Base-by-base conservation (phyloP, 257 asterid species). In the Solanum etuberosum region DNA sequence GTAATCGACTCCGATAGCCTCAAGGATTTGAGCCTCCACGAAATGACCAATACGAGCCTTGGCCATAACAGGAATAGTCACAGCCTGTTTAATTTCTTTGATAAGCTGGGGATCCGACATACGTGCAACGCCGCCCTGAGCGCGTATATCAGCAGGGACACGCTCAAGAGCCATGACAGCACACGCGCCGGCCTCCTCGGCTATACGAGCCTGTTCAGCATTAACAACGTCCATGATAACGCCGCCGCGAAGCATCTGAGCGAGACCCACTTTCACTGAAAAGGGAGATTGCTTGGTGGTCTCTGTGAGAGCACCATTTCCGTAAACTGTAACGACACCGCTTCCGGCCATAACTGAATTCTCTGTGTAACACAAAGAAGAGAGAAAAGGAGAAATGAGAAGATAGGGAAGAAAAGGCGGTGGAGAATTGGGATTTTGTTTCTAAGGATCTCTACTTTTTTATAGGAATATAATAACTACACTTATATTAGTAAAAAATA, bases 91-190 rank as follows among this genome's bases (percentile, higher is more conserved):
- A 87, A 96, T 95, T 16, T 96, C 99, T 91, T 95, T 95, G 83
- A 96, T 95, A 3, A 96, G 89, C 61, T 95, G 96, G 1, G 98
- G 98, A 89, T 96, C 99, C 86, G 99, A 94, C 98, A 95, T 95
- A 12, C 98, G 96, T 48, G 99, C 98, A 9, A 95, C 98, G 89
- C 98, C 98, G 77, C 98, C 98, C 35, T 95, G 97, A 0, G 98
- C 96, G 35, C 97, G 93, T 90, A 94, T 95, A 88, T 95, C 98
- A 78, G 98, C 98, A 65, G 98, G 98, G 27, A 96, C 98, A 73
- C 98, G 98, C 91, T 96, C 98, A 5, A 96, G 88, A 5, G 98
- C 98, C 98, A 96, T 96, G 88, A 96, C 98, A 84, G 98, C 99
- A 89, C 98, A 96, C 5, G 99, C 98, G 59, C 99, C 98, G 68